Base-by-base conservation (phyloP, 1,284 basidiomycete species). In the Fomes fomentarius region DNA sequence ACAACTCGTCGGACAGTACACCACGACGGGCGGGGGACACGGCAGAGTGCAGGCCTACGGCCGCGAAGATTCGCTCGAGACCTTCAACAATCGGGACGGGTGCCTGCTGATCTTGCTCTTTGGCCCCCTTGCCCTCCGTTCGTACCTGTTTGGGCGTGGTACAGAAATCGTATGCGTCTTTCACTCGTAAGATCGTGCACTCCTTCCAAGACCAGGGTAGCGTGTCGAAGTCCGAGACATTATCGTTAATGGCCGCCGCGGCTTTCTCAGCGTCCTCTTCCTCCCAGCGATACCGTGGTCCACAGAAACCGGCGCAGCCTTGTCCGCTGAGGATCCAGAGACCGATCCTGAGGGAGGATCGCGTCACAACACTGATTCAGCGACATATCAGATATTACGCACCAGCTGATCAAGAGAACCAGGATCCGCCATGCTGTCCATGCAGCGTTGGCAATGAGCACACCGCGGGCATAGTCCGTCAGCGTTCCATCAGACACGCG, bases 141-240 rank as follows among this genome's bases (percentile, higher is more conserved):
- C 69, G 58, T 67, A 74, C 66, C 7, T 65, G 73, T 54, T 74
- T 76, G 37, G 77, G 73, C 14, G 81, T 83, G 33, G 91, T 74
- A 66, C 92, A 94, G 60, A 93, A 85, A 58, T 93, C 89, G 65
- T 84, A 93, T 1, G 88, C 87, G 53, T 91, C 88, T 64, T 86
- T 84, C 34, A 94, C 77, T 38, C 91, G 79, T 56, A 80, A 68
- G n/a, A 84, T 77, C 0, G 90, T 89, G 57, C 80, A 77, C 48
- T 87, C 82, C 46, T 82, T 79, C 92, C 92, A 94, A 48, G 74
- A 76, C 91, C 92, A 94, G 2, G 84, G 79, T 37, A 89, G 75
- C 15, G 76, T 78, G 22, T 81, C 81, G 4, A 76, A 78, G 9
- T 74, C 72, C 8, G 76, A 71, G 46, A 81, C 76, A 66, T 75